Percentiles rank a stretch among this genome's conserved stretches.
phyloP scores from a whole-genome alignment of 345 rosid species.

The Moricandia moricandioides region DNA sequence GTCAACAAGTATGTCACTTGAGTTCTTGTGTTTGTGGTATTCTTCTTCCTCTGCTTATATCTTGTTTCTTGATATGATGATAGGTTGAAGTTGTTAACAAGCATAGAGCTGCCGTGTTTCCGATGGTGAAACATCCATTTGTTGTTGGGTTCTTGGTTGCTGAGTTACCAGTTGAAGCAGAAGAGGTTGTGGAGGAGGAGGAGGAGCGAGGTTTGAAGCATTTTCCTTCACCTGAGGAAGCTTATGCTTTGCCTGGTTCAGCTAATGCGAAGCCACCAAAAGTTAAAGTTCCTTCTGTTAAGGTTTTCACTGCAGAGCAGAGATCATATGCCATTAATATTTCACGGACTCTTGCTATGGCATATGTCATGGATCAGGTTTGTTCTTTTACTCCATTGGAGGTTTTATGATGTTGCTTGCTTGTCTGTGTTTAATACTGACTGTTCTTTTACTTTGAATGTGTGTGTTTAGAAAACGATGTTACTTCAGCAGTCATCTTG shows the following conservation, averaged over 20 bases:
- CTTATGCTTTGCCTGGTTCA: constrained; percentile 46
- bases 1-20: constrained; percentile 54
- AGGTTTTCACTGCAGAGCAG: constrained; percentile 57
- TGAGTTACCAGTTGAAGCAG: constrained; percentile 53
- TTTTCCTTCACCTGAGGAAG: constrained; percentile 50
- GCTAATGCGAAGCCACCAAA: constrained; percentile 34
- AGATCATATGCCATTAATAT: constrained; percentile 71
- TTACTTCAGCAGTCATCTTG: constrained; percentile 84
- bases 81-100: constrained; percentile 65
- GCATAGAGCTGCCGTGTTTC: constrained; percentile 76
- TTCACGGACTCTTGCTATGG: constrained; percentile 75
- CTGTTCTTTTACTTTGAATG: not conserved
- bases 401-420: not conserved
- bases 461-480: constrained; percentile 60
- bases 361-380: constrained; percentile 97
- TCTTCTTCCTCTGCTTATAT: not conserved
- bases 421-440: not conserved
- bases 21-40: not conserved
- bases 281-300: constrained; percentile 42
- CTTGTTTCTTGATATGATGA: constrained; percentile 5
- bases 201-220: constrained; percentile 31
- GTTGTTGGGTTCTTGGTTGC: constrained; percentile 93
- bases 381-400: not conserved
- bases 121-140: constrained; percentile 91
- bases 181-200: constrained; percentile 26